Evolutionary conservation across 1,284 basidiomycete genomes (phyloP).

Genomic region (Ganoderma lingzhi): DNA sequence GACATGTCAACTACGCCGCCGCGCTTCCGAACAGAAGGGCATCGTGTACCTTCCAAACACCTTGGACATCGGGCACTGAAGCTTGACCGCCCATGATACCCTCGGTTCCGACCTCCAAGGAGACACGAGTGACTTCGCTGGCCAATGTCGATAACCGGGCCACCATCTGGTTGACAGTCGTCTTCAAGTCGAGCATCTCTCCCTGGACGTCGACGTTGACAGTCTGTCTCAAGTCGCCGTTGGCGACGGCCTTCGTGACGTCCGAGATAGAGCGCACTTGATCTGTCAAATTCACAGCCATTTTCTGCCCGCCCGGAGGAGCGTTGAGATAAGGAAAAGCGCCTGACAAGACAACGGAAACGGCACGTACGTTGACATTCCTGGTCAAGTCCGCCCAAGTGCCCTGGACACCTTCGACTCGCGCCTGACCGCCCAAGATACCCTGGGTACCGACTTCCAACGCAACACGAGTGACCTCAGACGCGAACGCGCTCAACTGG

Average conservation of each 20-base stretch:
- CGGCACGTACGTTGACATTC: conserved; percentile 79
- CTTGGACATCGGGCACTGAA: conserved; percentile 86
- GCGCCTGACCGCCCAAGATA: conserved; percentile 92
- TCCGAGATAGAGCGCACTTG: conserved; percentile 98
- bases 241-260: conserved; percentile 96
- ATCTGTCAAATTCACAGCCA: conserved; percentile 92
- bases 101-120: conserved; percentile 93
- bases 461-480: conserved; percentile 95
- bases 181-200: conserved; percentile 95
- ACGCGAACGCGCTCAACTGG: conserved; percentile 91
- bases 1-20: not conserved
- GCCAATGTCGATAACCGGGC: conserved; percentile 85
- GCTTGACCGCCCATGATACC: conserved; percentile 97
- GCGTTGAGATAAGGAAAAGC: not conserved
- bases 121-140: conserved; percentile 87
- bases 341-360: conserved; percentile 5
- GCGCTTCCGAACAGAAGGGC: conserved; percentile 19
- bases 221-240: conserved; percentile 89
- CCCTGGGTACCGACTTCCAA: conserved; percentile 93
- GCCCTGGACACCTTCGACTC: conserved; percentile 92
- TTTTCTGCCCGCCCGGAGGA: conserved; percentile 59
- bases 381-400: conserved; percentile 94
- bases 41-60: conserved; percentile 83
- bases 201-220: conserved; percentile 97
- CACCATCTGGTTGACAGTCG: conserved; percentile 94